Percentiles rank a stretch among this genome's conserved stretches.
phyloP scores from a whole-genome alignment of 768 basidiomycete species.

The Kwoniella heveanensis region DNA sequence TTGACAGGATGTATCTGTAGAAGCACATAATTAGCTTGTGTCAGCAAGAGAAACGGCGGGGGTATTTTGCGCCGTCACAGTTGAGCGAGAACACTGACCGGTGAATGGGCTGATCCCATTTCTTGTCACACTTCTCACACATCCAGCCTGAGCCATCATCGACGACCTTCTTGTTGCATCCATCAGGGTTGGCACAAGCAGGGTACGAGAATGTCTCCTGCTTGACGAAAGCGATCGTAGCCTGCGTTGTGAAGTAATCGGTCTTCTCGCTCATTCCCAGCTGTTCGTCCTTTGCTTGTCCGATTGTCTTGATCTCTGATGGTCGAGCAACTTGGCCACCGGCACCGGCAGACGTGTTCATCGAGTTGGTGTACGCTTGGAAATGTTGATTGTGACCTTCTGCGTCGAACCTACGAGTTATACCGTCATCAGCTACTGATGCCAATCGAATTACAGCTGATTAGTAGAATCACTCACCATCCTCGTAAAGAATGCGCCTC shows the following conservation, averaged over 20 bases:
- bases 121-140: constrained; percentile 88
- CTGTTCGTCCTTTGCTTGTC: constrained; percentile 75
- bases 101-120: constrained; percentile 70
- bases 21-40: constrained; percentile 60
- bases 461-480: constrained; percentile 62
- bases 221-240: constrained; percentile 86
- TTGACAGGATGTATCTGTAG: constrained; percentile 66
- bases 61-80: not conserved
- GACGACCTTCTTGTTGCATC: constrained; percentile 87
- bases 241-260: constrained; percentile 77
- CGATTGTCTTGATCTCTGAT: constrained; percentile 70
- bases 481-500: constrained; percentile 83
- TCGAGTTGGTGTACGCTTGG: constrained; percentile 67
- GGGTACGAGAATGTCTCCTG: constrained; percentile 75
- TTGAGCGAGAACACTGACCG: constrained; percentile 63
- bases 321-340: constrained; percentile 59
- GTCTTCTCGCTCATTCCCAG: constrained; percentile 74
- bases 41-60: no score
- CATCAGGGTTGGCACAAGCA: constrained; percentile 71
- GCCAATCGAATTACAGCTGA: not conserved
- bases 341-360: constrained; percentile 19
- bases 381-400: constrained; percentile 68
- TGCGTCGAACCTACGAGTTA: constrained; percentile 65
- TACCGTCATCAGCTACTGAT: not conserved
- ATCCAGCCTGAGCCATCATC: constrained; percentile 71